These are phyloP conservation scores for Leccinum broughii DNA, from an alignment of 768 basidiomycete genomes.

Conservation along the genomic window DNA sequence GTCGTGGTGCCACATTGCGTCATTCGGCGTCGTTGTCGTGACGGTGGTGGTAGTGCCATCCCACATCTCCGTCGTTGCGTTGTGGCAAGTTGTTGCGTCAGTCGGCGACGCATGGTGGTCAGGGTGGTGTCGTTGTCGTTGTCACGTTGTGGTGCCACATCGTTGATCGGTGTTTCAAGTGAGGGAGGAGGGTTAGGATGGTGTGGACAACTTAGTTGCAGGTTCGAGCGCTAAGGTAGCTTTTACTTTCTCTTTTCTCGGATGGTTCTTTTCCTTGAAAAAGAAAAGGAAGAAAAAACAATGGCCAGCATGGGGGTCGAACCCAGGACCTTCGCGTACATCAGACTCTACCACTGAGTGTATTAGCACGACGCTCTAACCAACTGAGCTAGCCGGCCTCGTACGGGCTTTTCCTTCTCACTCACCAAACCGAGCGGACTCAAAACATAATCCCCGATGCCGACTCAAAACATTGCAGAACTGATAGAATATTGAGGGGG, in stretches of 20 bases:
- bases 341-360: neutral
- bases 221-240: conserved; percentile 74
- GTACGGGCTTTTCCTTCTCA: neutral
- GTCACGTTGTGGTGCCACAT: too few relatives aligned
- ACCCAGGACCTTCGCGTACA: conserved; percentile 40
- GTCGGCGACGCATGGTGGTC: too few relatives aligned
- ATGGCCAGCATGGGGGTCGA: conserved; percentile 43
- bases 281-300: neutral
- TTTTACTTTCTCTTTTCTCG: neutral
- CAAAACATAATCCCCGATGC: neutral
- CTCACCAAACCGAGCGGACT: neutral
- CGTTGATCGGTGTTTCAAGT: too few relatives aligned
- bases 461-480: neutral
- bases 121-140: too few relatives aligned
- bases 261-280: neutral
- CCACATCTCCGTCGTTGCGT: too few relatives aligned
- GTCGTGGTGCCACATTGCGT: too few relatives aligned
- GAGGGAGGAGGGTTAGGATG: too few relatives aligned
- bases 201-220: conserved; percentile 37
- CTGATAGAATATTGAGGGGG: neutral
- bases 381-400: conserved; percentile 89
- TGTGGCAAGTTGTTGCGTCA: too few relatives aligned
- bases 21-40: too few relatives aligned
- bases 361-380: conserved; percentile 89
- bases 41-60: too few relatives aligned